phyloP scores from a whole-genome alignment of 2,329 filamentous ascomycete genomes.

The Colletotrichum kahawae region DNA sequence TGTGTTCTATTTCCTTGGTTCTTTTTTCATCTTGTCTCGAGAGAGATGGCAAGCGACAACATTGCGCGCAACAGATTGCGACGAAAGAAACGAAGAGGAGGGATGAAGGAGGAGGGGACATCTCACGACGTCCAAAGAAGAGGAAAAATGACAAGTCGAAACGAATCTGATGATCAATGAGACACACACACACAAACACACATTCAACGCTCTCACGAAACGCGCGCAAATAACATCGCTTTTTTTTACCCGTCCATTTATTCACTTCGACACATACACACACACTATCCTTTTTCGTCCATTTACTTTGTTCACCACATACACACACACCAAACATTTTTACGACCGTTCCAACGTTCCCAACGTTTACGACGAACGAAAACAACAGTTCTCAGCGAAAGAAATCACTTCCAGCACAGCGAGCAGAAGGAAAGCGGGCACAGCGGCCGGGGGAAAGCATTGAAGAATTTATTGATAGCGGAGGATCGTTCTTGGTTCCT shows the following conservation, averaged over 20 bases:
- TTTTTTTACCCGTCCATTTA: neutral
- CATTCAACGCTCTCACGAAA: conserved; percentile 1
- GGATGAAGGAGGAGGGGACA: neutral
- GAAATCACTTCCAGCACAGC: neutral
- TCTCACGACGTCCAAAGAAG: conserved; percentile 19
- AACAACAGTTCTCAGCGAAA: neutral
- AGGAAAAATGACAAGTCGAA: conserved; percentile 5
- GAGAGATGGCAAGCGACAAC: neutral
- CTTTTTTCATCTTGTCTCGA: neutral
- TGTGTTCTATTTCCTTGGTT: conserved; percentile 7
- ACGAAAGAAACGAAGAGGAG: neutral
- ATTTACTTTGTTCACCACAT: neutral
- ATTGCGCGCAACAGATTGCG: neutral
- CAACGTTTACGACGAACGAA: neutral
- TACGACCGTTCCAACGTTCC: neutral
- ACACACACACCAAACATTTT: neutral
- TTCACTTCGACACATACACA: neutral
- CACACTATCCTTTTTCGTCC: neutral
- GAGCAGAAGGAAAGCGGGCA: neutral
- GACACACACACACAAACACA: neutral
- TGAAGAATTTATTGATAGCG: neutral
- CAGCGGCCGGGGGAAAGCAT: neutral
- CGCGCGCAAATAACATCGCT: neutral
- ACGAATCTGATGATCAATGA: conserved; percentile 16
- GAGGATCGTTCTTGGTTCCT: neutral